Base-by-base conservation (phyloP, 2,329 filamentous ascomycete species). In the Amauroascus niger region DNA sequence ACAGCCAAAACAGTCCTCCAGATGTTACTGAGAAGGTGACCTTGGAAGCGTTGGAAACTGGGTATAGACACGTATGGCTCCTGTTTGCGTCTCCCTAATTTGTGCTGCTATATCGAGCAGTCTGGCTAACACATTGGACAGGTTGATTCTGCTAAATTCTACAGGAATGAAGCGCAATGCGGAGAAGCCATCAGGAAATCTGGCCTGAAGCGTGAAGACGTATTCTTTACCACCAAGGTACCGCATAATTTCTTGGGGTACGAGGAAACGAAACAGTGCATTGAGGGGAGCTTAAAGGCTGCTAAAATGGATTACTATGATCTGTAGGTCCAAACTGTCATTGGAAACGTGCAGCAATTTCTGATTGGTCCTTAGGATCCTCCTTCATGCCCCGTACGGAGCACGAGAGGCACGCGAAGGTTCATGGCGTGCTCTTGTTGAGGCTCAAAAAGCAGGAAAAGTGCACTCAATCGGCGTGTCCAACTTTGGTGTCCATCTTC, bases 281-380 rank as follows among this genome's bases (percentile, higher is more conserved):
- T 94, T 58, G 71, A 83, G 58, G 71, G 76, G 51, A 85, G 82
- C 14, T 71, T 90, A 20, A 69, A 75, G 50, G 76, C 81, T 56
- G 80, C 82, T 0, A 78, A 79, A 13, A 72, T 87, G 3, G 78
- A 74, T 20, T 87, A 87, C 65, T 76, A 87, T 58, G 83, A 88
- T 62, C 74, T 87, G 54, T 73, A 78, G 79, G 67, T 1, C n/a
- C 20, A 24, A 35, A 24, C 20, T 24, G n/a, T n/a, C n/a, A n/a
- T 30, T 30, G 26, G 5, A 30, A 4, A 30, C 9, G 9, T 30
- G 5, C 26, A 30, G 26, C 26, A 11, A 47, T 1, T 16, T 37
- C 50, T 53, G 16, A 53, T 14, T 7, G 9, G 20, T 20, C 6
- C 3, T 39, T 50, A 71, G 69, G 2, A 63, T 71, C 52, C 60